A percentile compares a stretch with the other conserved stretches of the same genome.
Evolutionary conservation across 2,329 filamentous ascomycete species (phyloP).

Genomic region (Pseudocercospora macadamiae): DNA sequence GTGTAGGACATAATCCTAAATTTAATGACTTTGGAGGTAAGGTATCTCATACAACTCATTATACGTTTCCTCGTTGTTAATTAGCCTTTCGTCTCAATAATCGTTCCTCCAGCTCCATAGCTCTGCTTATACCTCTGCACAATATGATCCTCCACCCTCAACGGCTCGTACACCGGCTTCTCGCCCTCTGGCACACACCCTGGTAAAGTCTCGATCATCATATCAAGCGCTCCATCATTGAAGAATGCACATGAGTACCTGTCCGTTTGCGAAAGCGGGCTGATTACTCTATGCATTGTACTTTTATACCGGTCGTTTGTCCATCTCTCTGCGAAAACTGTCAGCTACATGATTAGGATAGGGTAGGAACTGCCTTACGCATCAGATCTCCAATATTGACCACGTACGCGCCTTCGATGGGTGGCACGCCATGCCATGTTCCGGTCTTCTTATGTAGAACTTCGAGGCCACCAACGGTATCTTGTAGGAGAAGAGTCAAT

Average conservation of each 20-base stretch:
- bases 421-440: background rate
- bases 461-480: background rate
- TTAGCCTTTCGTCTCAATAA: background rate
- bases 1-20: no score
- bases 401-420: background rate
- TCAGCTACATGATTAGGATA: background rate
- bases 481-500: background rate
- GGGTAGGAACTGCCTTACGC: background rate
- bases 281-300: background rate
- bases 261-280: background rate
- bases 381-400: background rate
- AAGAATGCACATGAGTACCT: background rate
- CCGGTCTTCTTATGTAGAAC: background rate
- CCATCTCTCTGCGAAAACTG: background rate
- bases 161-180: background rate
- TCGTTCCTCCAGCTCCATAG: background rate
- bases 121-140: background rate
- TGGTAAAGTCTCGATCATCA: background rate
- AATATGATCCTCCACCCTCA: background rate
- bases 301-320: background rate
- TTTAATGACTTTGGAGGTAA: no score
- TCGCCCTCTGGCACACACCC: background rate
- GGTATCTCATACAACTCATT: no score
- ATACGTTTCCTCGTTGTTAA: no score
- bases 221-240: background rate